Evolutionary conservation across 495 filamentous ascomycete species (phyloP).

Genomic region (Pseudevernia furfuracea): DNA sequence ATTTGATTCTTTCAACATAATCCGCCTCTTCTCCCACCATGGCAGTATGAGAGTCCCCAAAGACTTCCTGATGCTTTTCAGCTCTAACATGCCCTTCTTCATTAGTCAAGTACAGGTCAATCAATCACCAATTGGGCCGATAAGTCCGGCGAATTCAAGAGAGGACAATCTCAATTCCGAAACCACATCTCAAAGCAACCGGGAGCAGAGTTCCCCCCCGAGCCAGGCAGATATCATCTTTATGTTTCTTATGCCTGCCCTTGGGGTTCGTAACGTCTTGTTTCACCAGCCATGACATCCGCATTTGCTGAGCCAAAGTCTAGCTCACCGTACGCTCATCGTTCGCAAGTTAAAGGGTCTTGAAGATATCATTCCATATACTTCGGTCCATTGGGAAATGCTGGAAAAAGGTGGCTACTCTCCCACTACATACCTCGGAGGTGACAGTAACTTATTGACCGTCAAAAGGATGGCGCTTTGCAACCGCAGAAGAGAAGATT

Average conservation of each 20-base stretch:
- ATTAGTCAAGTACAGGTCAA: slow-evolving; percentile 30
- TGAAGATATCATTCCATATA: slow-evolving; percentile 57
- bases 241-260: slow-evolving; percentile 70
- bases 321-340: slow-evolving; percentile 60
- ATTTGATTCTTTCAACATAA: not conserved
- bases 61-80: not conserved
- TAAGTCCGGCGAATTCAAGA: slow-evolving; percentile 86
- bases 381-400: slow-evolving; percentile 63
- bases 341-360: slow-evolving; percentile 60
- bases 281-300: not conserved
- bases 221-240: slow-evolving; percentile 62
- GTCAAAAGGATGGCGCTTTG: slow-evolving; percentile 68
- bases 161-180: slow-evolving; percentile 62
- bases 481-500: slow-evolving; percentile 54
- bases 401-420: slow-evolving; percentile 44
- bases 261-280: slow-evolving; percentile 47
- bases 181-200: slow-evolving; percentile 59
- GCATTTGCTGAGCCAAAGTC: slow-evolving; percentile 10
- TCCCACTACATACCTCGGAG: not conserved
- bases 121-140: slow-evolving; percentile 78
- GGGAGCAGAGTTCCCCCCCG: slow-evolving; percentile 56
- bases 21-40: not conserved
- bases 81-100: not conserved
- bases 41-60: slow-evolving; percentile 11
- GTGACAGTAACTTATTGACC: slow-evolving; percentile 4